These are phyloP conservation scores for Cucurbitaria berberidis DNA, from an alignment of 2,329 filamentous ascomycete genomes.

Conservation along the genomic window DNA sequence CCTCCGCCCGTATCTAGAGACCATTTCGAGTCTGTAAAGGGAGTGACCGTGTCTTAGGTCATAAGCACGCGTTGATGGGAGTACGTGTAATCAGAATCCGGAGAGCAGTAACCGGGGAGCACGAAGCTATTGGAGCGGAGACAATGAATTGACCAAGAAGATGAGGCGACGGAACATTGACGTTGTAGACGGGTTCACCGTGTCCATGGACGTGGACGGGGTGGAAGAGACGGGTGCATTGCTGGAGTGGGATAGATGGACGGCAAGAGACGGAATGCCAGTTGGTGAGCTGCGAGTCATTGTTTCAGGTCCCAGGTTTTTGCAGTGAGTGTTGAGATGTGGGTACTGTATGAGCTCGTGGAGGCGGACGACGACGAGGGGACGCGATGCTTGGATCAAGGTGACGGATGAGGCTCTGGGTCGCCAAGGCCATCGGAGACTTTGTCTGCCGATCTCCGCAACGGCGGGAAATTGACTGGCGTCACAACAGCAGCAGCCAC, in stretches of 20 bases:
- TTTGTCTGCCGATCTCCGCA: conserved; percentile 18
- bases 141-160: neutral
- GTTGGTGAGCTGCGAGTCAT: neutral
- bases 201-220: neutral
- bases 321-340: neutral
- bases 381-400: too few relatives aligned
- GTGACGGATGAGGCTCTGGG: conserved; percentile 16
- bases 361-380: neutral
- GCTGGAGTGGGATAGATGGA: neutral
- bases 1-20: conserved; percentile 14
- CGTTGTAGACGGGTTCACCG: neutral
- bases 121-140: neutral
- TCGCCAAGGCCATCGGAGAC: conserved; percentile 22
- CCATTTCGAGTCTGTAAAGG: conserved; percentile 15
- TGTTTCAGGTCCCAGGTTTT: neutral
- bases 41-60: conserved; percentile 10
- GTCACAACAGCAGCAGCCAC: conserved; percentile 9
- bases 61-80: neutral
- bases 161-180: neutral
- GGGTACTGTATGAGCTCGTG: conserved; percentile 1
- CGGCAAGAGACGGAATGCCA: neutral
- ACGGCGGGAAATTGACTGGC: conserved; percentile 8
- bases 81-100: neutral
- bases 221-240: neutral
- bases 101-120: neutral